Evolutionary conservation across 164 flowering plant genomes (phyloP).

Genomic region (Hamamelis virginiana): DNA sequence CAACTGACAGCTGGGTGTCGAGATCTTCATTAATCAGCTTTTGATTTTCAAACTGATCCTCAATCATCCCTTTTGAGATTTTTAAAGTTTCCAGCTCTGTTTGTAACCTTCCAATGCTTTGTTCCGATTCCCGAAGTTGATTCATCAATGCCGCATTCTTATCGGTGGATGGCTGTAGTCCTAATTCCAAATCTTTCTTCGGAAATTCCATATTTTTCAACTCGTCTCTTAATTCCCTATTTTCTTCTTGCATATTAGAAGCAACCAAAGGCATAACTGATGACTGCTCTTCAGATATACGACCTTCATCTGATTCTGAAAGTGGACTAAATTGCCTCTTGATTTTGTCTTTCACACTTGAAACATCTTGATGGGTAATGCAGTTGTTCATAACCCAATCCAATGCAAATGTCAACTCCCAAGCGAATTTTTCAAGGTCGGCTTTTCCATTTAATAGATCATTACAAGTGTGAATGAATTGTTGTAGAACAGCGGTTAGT

Average conservation of each 20-base stretch:
- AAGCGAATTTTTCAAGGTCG: conserved; percentile 42
- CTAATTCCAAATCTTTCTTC: conserved; percentile 43
- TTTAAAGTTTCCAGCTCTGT: conserved; percentile 42
- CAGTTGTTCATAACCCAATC: conserved; percentile 69
- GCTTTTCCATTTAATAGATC: conserved; percentile 46
- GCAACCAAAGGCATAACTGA: conserved; percentile 8
- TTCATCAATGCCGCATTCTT: conserved; percentile 28
- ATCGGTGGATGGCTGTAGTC: conserved; percentile 35
- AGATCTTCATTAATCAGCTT: conserved; percentile 70
- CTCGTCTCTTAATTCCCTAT: conserved; percentile 40
- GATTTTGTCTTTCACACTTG: conserved; percentile 51
- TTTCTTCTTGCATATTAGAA: conserved; percentile 39
- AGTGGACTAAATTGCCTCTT: conserved; percentile 41
- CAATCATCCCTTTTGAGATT: conserved; percentile 44
- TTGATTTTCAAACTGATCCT: conserved; percentile 68
- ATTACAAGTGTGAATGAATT: conserved; percentile 46
- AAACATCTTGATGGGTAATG: conserved; percentile 56
- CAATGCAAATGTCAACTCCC: conserved; percentile 44
- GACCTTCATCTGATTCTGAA: conserved; percentile 14
- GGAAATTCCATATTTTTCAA: conserved; percentile 28
- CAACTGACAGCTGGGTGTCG: conserved; percentile 65
- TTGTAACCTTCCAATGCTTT: conserved; percentile 34
- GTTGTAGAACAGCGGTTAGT: conserved; percentile 39
- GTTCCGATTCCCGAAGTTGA: conserved; percentile 50
- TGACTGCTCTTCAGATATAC: conserved; percentile 18